These are phyloP conservation scores for Talaromyces sp. DNA, from an alignment of 2,329 filamentous ascomycete genomes.

Conservation along the genomic window DNA sequence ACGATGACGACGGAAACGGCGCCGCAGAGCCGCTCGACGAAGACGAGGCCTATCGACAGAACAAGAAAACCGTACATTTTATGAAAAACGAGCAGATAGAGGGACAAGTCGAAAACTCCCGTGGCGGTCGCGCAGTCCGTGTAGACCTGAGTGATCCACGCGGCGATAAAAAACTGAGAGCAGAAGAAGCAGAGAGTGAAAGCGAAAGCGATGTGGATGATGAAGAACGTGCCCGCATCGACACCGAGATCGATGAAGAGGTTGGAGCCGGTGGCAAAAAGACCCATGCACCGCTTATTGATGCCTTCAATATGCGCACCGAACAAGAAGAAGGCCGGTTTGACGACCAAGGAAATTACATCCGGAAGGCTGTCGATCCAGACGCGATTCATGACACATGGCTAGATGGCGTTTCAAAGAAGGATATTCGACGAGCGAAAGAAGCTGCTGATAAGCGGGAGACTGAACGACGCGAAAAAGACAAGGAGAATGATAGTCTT, in stretches of 20 bases:
- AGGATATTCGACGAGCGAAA: conserved; percentile 82
- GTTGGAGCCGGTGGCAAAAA: conserved; percentile 87
- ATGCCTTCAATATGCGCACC: conserved; percentile 88
- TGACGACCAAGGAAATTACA: conserved; percentile 84
- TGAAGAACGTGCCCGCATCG: conserved; percentile 62
- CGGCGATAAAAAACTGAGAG: conserved; percentile 14
- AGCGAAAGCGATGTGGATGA: conserved; percentile 59
- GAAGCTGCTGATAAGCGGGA: conserved; percentile 84
- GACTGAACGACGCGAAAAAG: conserved; percentile 65
- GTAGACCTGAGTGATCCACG: conserved; percentile 47
- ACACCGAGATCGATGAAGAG: conserved; percentile 78
- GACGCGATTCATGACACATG: conserved; percentile 88
- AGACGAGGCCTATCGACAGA: conserved; percentile 50
- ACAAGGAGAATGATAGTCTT: conserved; percentile 68
- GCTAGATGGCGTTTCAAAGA: conserved; percentile 88
- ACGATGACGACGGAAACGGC: conserved; percentile 55
- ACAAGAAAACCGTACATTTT: conserved; percentile 58
- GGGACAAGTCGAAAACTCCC: conserved; percentile 71
- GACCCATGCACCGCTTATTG: conserved; percentile 85
- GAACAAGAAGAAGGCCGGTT: conserved; percentile 93
- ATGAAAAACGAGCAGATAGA: conserved; percentile 62
- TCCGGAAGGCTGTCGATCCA: conserved; percentile 81
- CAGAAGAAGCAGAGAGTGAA: conserved; percentile 52
- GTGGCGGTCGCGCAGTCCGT: conserved; percentile 64
- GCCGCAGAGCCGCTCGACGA: conserved; percentile 49